Percentiles rank a stretch among this genome's conserved stretches.
Evolutionary conservation across 2,329 filamentous ascomycete genomes (phyloP).

Genomic region (Hymenoscyphus fraxineus): DNA sequence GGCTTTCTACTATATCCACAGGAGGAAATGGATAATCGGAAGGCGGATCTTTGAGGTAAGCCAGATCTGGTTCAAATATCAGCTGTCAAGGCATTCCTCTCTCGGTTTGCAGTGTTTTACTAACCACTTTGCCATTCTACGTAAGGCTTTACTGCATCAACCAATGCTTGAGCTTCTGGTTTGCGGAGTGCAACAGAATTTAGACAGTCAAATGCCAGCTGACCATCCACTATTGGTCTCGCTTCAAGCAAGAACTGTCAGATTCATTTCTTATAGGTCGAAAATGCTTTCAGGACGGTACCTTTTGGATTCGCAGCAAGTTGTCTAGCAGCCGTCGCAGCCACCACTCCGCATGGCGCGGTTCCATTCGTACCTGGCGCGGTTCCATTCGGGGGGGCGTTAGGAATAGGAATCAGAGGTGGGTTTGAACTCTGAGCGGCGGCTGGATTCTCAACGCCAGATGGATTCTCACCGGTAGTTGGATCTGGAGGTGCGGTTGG

Average conservation of each 20-base stretch:
- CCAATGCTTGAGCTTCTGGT: conserved; percentile 14
- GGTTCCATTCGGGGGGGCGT: too few relatives aligned
- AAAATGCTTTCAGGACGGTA: neutral
- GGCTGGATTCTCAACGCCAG: too few relatives aligned
- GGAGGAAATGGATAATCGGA: conserved; percentile 43
- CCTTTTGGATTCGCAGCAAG: conserved; percentile 2
- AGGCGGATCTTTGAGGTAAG: conserved; percentile 40
- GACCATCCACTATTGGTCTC: conserved; percentile 14
- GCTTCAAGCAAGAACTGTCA: neutral
- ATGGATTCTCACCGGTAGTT: too few relatives aligned
- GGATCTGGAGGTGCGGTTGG: neutral
- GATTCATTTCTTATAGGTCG: neutral
- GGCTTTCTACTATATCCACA: conserved; percentile 42
- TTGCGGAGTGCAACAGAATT: conserved; percentile 18
- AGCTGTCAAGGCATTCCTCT: neutral
- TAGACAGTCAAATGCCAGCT: conserved; percentile 20
- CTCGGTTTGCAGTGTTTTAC: neutral
- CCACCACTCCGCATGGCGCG: conserved; percentile 5
- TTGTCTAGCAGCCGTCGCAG: neutral
- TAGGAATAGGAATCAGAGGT: too few relatives aligned
- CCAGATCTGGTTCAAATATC: neutral
- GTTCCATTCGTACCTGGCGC: too few relatives aligned
- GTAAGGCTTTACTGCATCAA: conserved; percentile 17
- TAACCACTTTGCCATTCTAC: conserved; percentile 21
- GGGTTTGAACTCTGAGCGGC: too few relatives aligned